These are phyloP conservation scores for Dysphania ambrosioides DNA, from an alignment of 148 eudicot species.

Conservation along the genomic window DNA sequence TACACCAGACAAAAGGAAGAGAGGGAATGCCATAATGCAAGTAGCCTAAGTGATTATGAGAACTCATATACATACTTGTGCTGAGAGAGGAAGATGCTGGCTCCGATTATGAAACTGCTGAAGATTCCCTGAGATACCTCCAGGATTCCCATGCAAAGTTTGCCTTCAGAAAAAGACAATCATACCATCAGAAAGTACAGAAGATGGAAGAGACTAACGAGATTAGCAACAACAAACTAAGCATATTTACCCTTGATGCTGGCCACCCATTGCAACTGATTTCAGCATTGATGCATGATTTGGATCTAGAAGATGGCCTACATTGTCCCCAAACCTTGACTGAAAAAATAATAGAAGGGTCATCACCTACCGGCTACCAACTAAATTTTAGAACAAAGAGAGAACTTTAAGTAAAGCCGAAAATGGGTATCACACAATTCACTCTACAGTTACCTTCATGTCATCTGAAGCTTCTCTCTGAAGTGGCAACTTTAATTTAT, in stretches of 20 bases:
- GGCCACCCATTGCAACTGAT: constrained; percentile 59
- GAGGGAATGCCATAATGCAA: background rate
- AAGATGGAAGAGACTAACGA: background rate
- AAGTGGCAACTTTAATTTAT: constrained; percentile 50
- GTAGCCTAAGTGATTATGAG: too few relatives aligned
- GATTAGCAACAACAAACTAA: constrained; percentile 3
- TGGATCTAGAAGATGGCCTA: constrained; percentile 55
- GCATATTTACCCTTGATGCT: constrained; percentile 57
- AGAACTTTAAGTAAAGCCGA: background rate
- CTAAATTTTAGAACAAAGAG: background rate
- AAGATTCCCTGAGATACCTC: constrained; percentile 35
- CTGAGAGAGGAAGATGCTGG: constrained; percentile 39
- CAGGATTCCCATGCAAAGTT: constrained; percentile 37
- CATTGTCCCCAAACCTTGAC: constrained; percentile 71
- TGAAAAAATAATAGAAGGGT: constrained; percentile 20
- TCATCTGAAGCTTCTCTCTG: constrained; percentile 71
- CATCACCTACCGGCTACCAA: background rate
- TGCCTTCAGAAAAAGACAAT: constrained; percentile 29
- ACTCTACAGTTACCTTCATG: constrained; percentile 44
- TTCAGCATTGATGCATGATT: constrained; percentile 63
- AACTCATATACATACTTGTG: constrained; percentile 30
- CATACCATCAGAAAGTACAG: background rate
- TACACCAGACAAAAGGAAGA: background rate
- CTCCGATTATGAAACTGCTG: constrained; percentile 34
- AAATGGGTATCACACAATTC: background rate